phyloP scores from a whole-genome alignment of 441 rosid genomes.

The Gossypium gossypioides region DNA sequence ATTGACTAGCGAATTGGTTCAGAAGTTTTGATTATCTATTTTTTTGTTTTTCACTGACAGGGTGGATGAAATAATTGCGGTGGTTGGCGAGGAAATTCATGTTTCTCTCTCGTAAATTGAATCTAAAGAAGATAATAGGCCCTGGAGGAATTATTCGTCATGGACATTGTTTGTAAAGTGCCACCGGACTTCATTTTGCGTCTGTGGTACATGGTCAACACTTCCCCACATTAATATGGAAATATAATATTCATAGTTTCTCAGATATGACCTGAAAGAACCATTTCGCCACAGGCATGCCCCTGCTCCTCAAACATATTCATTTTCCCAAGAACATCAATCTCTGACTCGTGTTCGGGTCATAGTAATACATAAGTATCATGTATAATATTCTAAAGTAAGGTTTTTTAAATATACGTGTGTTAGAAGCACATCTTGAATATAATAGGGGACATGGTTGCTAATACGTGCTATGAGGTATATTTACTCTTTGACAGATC shows the following conservation, averaged over 20 bases:
- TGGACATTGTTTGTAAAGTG: neutral
- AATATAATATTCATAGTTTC: neutral
- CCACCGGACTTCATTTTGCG: neutral
- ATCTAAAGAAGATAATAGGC: neutral
- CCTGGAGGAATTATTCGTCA: neutral
- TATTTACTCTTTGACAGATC: neutral
- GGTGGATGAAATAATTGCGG: constrained; percentile 32
- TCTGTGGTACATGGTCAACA: neutral
- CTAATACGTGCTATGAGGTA: neutral
- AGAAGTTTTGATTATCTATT: neutral
- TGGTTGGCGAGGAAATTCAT: constrained; percentile 37
- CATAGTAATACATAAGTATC: neutral
- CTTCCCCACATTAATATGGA: neutral
- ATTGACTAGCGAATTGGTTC: neutral
- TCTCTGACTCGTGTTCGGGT: neutral
- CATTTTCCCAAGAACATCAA: no score
- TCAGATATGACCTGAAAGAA: no score
- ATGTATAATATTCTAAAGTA: no score
- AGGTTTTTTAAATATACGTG: no score
- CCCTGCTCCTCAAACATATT: no score
- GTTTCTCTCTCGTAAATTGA: constrained; percentile 17
- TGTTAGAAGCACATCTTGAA: no score
- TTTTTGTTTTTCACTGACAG: constrained; percentile 16
- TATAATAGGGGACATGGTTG: no score
- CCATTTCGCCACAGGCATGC: neutral